Evolutionary conservation across 495 filamentous ascomycete species (phyloP).

Genomic region (Chaetomium tenue): DNA sequence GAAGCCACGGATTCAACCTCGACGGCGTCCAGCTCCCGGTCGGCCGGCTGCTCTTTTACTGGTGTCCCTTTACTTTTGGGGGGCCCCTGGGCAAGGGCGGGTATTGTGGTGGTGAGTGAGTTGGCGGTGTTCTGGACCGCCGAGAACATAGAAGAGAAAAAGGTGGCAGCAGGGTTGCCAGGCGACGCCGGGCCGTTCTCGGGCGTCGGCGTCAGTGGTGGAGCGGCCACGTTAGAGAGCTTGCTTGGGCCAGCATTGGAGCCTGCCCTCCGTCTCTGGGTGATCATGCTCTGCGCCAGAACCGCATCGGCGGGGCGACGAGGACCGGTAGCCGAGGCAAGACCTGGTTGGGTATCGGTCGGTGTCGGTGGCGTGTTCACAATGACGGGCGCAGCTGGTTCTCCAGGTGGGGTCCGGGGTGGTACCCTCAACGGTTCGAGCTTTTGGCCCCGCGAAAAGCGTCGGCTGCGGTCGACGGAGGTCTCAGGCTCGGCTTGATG

Average conservation of each 20-base stretch:
- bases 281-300: constrained; percentile 68
- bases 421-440: constrained; percentile 38
- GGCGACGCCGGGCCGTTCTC: constrained; percentile 47
- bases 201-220: constrained; percentile 69
- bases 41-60: constrained; percentile 33
- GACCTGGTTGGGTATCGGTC: constrained; percentile 39
- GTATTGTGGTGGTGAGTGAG: constrained; percentile 74
- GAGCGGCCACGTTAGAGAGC: constrained; percentile 73
- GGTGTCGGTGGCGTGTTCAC: constrained; percentile 60
- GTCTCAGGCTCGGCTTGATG: constrained; percentile 14
- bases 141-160: constrained; percentile 91
- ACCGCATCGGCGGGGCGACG: constrained; percentile 40
- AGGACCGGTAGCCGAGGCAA: constrained; percentile 32
- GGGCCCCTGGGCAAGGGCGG: constrained; percentile 50
- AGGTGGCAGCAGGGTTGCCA: constrained; percentile 54
- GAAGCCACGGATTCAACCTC: constrained; percentile 48
- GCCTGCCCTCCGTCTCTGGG: constrained; percentile 58
- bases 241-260: constrained; percentile 80
- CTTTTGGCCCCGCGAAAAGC: constrained; percentile 37
- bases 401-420: constrained; percentile 48
- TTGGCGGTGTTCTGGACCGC: constrained; percentile 94
- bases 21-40: constrained; percentile 42
- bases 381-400: constrained; percentile 47
- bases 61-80: constrained; percentile 41
- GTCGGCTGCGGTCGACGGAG: constrained; percentile 24